Evolutionary conservation across 805 yeast genomes (phyloP), one percentile per base, ranked within the genome.

Genomic region (Wickerhamiella azyma): DNA sequence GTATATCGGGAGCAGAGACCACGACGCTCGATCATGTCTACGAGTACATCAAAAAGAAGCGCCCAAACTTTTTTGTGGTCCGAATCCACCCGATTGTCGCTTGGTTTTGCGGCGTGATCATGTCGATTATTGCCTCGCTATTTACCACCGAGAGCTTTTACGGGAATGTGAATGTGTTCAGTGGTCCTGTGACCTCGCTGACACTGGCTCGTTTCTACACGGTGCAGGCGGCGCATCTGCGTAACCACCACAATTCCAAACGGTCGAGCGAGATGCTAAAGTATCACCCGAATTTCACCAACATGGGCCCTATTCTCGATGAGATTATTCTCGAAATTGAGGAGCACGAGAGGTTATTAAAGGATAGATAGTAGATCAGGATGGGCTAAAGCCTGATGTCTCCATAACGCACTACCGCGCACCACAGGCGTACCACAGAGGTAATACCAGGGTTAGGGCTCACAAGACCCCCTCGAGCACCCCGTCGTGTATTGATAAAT

Each of bases 131-230:
- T 10, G 37, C 36, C 6, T 26, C 33, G 35, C n/a, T 48, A 13
- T 33, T 53, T n/a, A 32, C 37, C 14, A 21, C 46, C 7, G 39
- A 35, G 17, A 28, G 37, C 29, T 17, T 16, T 14, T 5, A 5
- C 13, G 19, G 16, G 7, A 33, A 28, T 16, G 45, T 48, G 44
- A 39, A 46, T n/a, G 37, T 53, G 16, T 45, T 50, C n/a, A 50
- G 55, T 16, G 17, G 45, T 1, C 48, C 55, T 10, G 21, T 19
- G 5, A 33, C 50, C 13, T 45, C 54, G 4, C 38, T 58, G 37
- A 57, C 61, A 10, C 48, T 50, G n/a, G 53, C 54, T 9, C 46
- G 60, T 8, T 57, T 58, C 48, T 48, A 49, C 17, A 50, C 56
- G 7, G 44, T 57, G 14, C 59, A 59, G 43, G 46, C 43, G 2